Conservation (phyloP, 2,329 filamentous ascomycete genomes). For the Rhinocladiella mackenziei region DNA sequence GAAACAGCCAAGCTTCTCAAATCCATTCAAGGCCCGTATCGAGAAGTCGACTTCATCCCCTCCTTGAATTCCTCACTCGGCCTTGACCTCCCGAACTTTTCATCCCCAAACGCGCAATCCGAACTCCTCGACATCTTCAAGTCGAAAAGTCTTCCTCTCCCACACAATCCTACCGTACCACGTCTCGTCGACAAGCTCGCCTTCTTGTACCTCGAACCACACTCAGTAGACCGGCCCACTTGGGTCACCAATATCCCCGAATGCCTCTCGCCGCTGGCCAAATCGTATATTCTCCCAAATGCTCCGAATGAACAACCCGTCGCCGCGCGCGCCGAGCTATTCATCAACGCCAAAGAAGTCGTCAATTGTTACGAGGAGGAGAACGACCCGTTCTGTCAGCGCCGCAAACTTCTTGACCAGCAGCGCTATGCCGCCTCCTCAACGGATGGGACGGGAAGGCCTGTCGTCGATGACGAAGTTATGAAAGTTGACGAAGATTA, state of each 20-base stretch:
- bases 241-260: slow-evolving; percentile 89
- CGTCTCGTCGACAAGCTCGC: slow-evolving; percentile 79
- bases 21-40: slow-evolving; percentile 50
- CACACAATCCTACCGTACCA: slow-evolving; percentile 55
- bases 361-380: slow-evolving; percentile 99
- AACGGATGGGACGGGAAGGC: slow-evolving; percentile 28
- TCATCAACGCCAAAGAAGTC: slow-evolving; percentile 73
- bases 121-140: slow-evolving; percentile 56
- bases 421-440: slow-evolving; percentile 41
- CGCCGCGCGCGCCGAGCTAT: slow-evolving; percentile 79
- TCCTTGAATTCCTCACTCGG: slow-evolving; percentile 67
- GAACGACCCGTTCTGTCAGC: slow-evolving; percentile 83
- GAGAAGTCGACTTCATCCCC: slow-evolving; percentile 76
- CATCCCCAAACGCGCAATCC: slow-evolving; percentile 51
- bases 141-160: slow-evolving; percentile 47
- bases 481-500: slow-evolving; percentile 71
- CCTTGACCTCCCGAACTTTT: slow-evolving; percentile 61
- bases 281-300: slow-evolving; percentile 69
- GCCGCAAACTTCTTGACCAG: slow-evolving; percentile 71
- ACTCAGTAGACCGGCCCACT: slow-evolving; percentile 63
- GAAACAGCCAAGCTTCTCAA: slow-evolving; percentile 31
- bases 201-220: slow-evolving; percentile 70
- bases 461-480: slow-evolving; percentile 45
- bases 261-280: slow-evolving; percentile 85
- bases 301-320: slow-evolving; percentile 62